Conservation (phyloP, 2,329 filamentous ascomycete genomes). For the Penicillium occitanis region DNA sequence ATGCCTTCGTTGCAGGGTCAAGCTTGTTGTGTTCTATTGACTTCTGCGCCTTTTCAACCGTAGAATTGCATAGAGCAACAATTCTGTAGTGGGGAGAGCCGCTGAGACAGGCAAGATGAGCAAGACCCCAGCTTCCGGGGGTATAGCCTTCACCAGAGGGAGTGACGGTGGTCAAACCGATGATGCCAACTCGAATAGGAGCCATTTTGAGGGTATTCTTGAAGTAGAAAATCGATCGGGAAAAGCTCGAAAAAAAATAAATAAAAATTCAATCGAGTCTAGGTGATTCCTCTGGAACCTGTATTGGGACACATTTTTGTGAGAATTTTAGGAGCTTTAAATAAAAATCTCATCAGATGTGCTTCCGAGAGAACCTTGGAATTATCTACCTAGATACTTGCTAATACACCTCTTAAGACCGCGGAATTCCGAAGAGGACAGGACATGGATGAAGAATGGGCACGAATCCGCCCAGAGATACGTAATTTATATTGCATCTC, state of each 20-base stretch:
- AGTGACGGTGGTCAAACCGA: slow-evolving; percentile 14
- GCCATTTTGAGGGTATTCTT: slow-evolving; percentile 7
- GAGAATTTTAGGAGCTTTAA: neutral
- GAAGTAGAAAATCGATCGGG: neutral
- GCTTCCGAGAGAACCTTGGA: neutral
- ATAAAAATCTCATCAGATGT: neutral
- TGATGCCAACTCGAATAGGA: slow-evolving; percentile 19
- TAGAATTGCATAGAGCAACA: slow-evolving; percentile 19
- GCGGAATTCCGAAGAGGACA: neutral
- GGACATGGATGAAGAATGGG: neutral
- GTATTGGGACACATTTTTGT: neutral
- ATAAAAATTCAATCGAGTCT: neutral
- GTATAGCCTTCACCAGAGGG: slow-evolving; percentile 12
- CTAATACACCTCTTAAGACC: neutral
- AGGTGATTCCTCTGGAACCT: neutral
- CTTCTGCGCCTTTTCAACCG: slow-evolving; percentile 16
- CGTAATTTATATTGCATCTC: too few species aligned
- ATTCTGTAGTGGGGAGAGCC: slow-evolving; percentile 19
- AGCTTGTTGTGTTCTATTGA: slow-evolving; percentile 20
- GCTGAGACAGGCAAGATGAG: slow-evolving; percentile 12
- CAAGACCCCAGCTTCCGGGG: slow-evolving; percentile 16
- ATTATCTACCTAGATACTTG: neutral
- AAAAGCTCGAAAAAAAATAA: too few species aligned
- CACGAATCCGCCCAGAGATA: too few species aligned
- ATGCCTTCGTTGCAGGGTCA: slow-evolving; percentile 17